phyloP scores from a whole-genome alignment of 768 basidiomycete species.

The Tricholoma sp. region DNA sequence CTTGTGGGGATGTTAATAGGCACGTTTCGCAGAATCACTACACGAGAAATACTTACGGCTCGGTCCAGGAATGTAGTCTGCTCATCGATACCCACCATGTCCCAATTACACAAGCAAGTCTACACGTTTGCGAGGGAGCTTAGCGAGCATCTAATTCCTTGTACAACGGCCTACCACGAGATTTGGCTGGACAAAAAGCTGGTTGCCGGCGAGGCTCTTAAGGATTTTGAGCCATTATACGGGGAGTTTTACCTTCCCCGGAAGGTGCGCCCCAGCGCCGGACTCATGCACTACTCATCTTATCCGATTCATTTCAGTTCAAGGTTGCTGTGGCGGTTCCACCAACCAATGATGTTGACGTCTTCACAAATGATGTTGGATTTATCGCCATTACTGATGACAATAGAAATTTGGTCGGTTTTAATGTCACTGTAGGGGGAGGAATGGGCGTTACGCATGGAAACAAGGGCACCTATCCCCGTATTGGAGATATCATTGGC shows the following conservation, averaged over 20 bases:
- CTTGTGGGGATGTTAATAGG: slow-evolving; percentile 98
- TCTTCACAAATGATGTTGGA: slow-evolving; percentile 93
- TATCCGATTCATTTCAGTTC: slow-evolving; percentile 50
- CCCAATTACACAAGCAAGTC: slow-evolving; percentile 79
- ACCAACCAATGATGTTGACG: slow-evolving; percentile 93
- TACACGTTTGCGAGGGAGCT: slow-evolving; percentile 79
- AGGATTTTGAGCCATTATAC: slow-evolving; percentile 96
- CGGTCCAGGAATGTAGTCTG: slow-evolving; percentile 76
- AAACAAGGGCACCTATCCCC: slow-evolving; percentile 98
- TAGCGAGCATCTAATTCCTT: slow-evolving; percentile 83
- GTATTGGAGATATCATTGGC: slow-evolving; percentile 80
- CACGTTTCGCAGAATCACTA: slow-evolving; percentile 19
- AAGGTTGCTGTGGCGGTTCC: slow-evolving; percentile 97
- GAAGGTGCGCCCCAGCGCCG: slow-evolving; percentile 51
- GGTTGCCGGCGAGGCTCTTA: slow-evolving; percentile 88
- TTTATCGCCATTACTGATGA: slow-evolving; percentile 89
- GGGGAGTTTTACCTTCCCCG: slow-evolving; percentile 96
- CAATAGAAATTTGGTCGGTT: slow-evolving; percentile 76
- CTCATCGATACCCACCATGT: slow-evolving; percentile 85
- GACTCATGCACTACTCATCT: background rate
- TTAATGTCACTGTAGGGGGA: slow-evolving; percentile 92
- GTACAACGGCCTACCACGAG: slow-evolving; percentile 94
- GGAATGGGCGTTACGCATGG: slow-evolving; percentile 99
- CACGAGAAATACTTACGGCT: background rate
- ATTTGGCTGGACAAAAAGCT: slow-evolving; percentile 99